These are phyloP conservation scores for Apophysomyces elegans DNA, from an alignment of 371 early-diverging fungal genomes.

Conservation along the genomic window DNA sequence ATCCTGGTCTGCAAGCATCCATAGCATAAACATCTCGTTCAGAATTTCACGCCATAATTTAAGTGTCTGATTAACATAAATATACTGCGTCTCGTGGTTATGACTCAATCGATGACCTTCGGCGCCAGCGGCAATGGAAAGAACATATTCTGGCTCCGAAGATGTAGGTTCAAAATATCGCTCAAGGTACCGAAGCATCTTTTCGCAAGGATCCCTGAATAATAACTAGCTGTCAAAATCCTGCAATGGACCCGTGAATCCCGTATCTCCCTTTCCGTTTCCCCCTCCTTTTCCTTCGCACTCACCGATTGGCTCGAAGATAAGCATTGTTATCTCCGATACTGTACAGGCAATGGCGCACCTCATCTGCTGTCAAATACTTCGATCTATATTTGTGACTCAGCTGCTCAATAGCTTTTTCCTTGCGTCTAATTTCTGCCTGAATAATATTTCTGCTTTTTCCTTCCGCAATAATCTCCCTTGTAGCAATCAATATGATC, in stretches of 20 bases:
- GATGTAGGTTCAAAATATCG: slow-evolving; percentile 65
- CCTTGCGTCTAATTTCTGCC: slow-evolving; percentile 87
- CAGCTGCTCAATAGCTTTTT: slow-evolving; percentile 85
- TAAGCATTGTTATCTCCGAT: slow-evolving; percentile 98
- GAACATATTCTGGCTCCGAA: slow-evolving; percentile 63
- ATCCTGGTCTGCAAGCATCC: slow-evolving; percentile 91
- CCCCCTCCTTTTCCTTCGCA: not conserved
- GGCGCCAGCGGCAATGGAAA: slow-evolving; percentile 84
- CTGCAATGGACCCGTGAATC: not conserved
- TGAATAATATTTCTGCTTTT: slow-evolving; percentile 80
- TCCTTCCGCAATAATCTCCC: slow-evolving; percentile 87
- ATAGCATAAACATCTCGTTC: slow-evolving; percentile 96
- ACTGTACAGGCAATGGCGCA: slow-evolving; percentile 88
- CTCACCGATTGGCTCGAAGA: slow-evolving; percentile 79
- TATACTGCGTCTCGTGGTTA: slow-evolving; percentile 89
- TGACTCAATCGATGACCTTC: slow-evolving; percentile 92
- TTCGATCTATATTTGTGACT: slow-evolving; percentile 76
- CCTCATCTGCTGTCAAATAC: slow-evolving; percentile 65
- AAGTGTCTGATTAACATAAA: slow-evolving; percentile 93
- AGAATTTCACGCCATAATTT: slow-evolving; percentile 94
- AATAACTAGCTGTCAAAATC: slow-evolving; percentile 14
- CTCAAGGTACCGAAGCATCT: slow-evolving; percentile 83
- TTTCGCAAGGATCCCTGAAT: slow-evolving; percentile 90
- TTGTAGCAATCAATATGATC: slow-evolving; percentile 81
- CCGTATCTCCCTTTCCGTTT: no score